phyloP scores from a whole-genome alignment of 73 alveolate species.

The Symbiodinium pilosum region DNA sequence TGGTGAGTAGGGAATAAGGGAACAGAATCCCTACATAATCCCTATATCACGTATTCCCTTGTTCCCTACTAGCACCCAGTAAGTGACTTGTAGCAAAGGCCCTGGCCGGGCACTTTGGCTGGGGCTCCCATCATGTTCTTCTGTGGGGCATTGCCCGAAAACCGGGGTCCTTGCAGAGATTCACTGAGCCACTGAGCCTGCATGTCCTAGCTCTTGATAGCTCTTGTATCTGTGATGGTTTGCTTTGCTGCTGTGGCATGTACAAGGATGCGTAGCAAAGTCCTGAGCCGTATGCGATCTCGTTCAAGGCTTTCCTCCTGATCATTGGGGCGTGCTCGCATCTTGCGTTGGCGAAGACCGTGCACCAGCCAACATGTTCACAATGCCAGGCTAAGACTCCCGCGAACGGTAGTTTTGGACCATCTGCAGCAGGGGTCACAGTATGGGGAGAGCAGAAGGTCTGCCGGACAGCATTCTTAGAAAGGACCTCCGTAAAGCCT shows the following conservation, averaged over 20 bases:
- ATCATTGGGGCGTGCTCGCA: not conserved
- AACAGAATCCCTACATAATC: too few relatives aligned
- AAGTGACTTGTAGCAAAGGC: not conserved
- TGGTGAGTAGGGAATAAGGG: too few relatives aligned
- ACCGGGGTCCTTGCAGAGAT: conserved; percentile 40
- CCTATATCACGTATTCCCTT: not conserved
- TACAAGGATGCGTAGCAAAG: not conserved
- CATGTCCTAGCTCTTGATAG: not conserved
- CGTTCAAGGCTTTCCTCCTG: conserved; percentile 43
- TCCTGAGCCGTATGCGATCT: conserved; percentile 56
- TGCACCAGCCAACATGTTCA: not conserved
- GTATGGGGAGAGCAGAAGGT: too few relatives aligned
- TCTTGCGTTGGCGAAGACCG: too few relatives aligned
- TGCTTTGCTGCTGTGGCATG: not conserved
- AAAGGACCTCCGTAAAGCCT: conserved; percentile 6
- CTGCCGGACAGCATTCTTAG: too few relatives aligned
- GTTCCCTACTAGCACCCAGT: not conserved
- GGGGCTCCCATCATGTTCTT: conserved; percentile 61
- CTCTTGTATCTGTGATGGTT: not conserved
- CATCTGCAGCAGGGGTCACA: too few relatives aligned
- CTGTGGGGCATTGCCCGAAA: conserved; percentile 55
- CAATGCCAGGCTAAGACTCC: not conserved
- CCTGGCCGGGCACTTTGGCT: conserved; percentile 71
- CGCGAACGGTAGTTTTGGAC: not conserved
- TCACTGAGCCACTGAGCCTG: too few relatives aligned